Evolutionary conservation across 2,329 filamentous ascomycete genomes (phyloP), one percentile per base, ranked within the genome.

Genomic region (Penicillium sp.): DNA sequence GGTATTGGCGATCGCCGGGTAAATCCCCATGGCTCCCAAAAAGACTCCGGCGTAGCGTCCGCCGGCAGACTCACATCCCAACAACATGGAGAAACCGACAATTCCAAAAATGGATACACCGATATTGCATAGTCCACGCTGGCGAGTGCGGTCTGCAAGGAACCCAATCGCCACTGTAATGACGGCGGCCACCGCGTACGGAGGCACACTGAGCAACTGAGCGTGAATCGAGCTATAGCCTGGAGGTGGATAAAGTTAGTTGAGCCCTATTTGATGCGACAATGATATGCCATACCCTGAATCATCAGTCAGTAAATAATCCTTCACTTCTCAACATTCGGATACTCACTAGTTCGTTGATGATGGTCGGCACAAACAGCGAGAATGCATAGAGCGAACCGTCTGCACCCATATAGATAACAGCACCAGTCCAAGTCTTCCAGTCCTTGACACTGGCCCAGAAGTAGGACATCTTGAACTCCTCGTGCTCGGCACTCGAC

Each of bases 1-100:
- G 0, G 88, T 95, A 63, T 95, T 93, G 7, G 88, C 73, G 46
- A 95, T 87, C 60, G 82, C 85, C 0, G 90, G 89, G 61, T 95
- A 95, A 57, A 95, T 95, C 1, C 90, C 89, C 46, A 91, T 74
- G 0, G 90, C 89, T 0, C 85, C 89, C 0, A 96, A 74, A 67
- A 95, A 96, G 0, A 82, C 86, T 0, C 86, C 90, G 0, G 84
- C 86, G 64, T 96, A 96, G 61, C 89, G 84, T 0, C 91, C 81
- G 0, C 75, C 77, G 0, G 89, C 74, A 4, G 74, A 73, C 3
- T 77, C 72, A 3, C 80, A 80, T 1, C 79, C 67, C 1, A 95
- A 74, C 2, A 95, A 76, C 84, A 96, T 89, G 31, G 76, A 66
- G 63, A 95, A 96, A 0, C 90, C 91, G 0, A 74, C 68, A 13